Base-by-base conservation (phyloP, 805 yeast genomes). In the Yarrowia sp. region DNA sequence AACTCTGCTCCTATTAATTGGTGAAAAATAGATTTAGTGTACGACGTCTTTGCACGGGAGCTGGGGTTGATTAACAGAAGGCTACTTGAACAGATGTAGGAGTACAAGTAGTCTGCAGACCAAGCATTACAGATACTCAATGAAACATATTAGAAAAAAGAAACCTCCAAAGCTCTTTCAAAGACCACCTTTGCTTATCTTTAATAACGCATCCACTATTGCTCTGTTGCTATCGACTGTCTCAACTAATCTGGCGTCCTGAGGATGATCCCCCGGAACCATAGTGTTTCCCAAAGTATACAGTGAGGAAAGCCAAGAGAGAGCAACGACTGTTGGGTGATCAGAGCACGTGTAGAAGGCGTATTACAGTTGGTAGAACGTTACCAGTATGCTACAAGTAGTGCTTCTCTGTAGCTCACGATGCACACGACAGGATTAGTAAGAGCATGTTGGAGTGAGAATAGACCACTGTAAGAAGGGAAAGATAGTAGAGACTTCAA, bases 231-330 rank as follows among this genome's bases (percentile, higher is more conserved):
- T 14, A 13, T 24, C 13, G 9, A 8, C 13, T 46, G 17, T 46
- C 50, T 46, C 50, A 46, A 10, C 15, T 15, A 14, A 12, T 20
- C 44, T 15, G 49, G 9, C 49, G 17, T 24, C 14, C 12, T 24
- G 10, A 14, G 10, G 50, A 14, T n/a, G 53, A 47, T 47, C 53
- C 53, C 53, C 53, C 53, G 53, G 53, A 47, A 47, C 19, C 53
- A 9, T n/a, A 30, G 20, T 8, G 38, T 47, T 47, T 9, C 19
- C 39, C 17, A n/a, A 47, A 47, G 53, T 33, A 12, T 47, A 47
- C 53, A 47, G 53, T 15, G 49, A 33, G 2, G 14, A 33, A 30
- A 30, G 53, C 53, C 15, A 33, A n/a, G 30, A 47, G 15, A 36
- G 38, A 9, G 13, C 38, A 36, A 36, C 38, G 13, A 9, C 38